These are phyloP conservation scores for Dalechampia spathulata DNA, from an alignment of 441 rosid genomes.

Conservation along the genomic window DNA sequence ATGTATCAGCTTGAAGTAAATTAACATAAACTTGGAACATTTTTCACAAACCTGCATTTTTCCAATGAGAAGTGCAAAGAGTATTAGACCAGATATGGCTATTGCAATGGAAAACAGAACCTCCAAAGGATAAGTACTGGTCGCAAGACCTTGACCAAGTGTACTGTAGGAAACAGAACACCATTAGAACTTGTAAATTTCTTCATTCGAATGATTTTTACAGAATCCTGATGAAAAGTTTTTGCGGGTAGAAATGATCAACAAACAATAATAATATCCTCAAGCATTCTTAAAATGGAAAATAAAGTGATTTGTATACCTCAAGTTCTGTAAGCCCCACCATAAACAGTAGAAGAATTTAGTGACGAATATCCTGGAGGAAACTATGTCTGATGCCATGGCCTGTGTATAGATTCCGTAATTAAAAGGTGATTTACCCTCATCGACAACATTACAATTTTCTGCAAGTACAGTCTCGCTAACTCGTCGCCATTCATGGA, in stretches of 20 bases:
- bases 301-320: conserved; percentile 26
- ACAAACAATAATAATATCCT: neutral
- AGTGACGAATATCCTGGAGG: conserved; percentile 41
- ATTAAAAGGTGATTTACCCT: conserved; percentile 35
- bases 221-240: neutral
- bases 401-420: conserved; percentile 75
- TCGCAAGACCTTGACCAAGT: conserved; percentile 82
- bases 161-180: conserved; percentile 35
- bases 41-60: conserved; percentile 63
- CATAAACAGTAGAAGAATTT: conserved; percentile 80
- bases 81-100: conserved; percentile 77
- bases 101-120: conserved; percentile 72
- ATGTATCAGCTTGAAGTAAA: no score
- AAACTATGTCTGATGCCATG: conserved; percentile 51
- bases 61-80: conserved; percentile 80
- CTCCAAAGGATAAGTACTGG: conserved; percentile 70
- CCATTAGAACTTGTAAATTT: neutral
- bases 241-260: neutral
- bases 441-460: conserved; percentile 31
- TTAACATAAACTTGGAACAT: no score
- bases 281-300: neutral
- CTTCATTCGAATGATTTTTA: no score
- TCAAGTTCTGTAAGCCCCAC: conserved; percentile 95
- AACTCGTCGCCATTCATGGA: conserved; percentile 39
- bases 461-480: conserved; percentile 31